These are phyloP conservation scores for Jaltomata sinuosa DNA, from an alignment of 257 asterid species.

Conservation along the genomic window DNA sequence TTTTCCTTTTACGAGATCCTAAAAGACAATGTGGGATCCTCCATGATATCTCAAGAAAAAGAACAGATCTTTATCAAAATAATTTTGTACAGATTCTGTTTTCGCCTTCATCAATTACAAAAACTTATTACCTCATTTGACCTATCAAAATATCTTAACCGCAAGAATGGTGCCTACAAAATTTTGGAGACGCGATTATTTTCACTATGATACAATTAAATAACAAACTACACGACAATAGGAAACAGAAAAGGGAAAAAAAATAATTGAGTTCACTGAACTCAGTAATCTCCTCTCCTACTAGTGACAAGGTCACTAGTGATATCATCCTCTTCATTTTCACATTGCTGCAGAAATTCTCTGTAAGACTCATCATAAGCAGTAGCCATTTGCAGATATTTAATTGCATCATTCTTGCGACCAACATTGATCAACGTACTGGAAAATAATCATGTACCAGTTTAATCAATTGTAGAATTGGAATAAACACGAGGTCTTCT, in stretches of 20 bases:
- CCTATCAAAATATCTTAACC: not conserved
- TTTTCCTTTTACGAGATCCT: not conserved
- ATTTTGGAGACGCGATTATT: not conserved
- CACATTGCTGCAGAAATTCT: not conserved
- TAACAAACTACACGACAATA: not conserved
- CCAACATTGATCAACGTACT: slow-evolving; percentile 48
- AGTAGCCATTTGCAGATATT: slow-evolving; percentile 1
- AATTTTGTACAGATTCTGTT: not conserved
- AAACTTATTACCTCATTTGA: not conserved
- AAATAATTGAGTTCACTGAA: not conserved
- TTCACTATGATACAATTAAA: not conserved
- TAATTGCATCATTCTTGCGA: not conserved
- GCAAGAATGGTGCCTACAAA: not conserved
- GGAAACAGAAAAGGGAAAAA: not conserved
- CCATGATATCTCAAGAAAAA: not conserved
- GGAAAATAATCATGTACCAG: not conserved
- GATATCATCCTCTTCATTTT: not conserved
- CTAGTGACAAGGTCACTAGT: not conserved
- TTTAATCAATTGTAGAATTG: not conserved
- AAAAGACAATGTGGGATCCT: not conserved
- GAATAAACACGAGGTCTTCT: not conserved
- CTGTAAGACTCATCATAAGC: slow-evolving; percentile 9
- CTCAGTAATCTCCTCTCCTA: slow-evolving; percentile 1
- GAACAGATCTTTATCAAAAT: not conserved
- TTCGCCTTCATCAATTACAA: not conserved